Conservation (phyloP, 2,329 filamentous ascomycete genomes). For the Neofusicoccum sp. region DNA sequence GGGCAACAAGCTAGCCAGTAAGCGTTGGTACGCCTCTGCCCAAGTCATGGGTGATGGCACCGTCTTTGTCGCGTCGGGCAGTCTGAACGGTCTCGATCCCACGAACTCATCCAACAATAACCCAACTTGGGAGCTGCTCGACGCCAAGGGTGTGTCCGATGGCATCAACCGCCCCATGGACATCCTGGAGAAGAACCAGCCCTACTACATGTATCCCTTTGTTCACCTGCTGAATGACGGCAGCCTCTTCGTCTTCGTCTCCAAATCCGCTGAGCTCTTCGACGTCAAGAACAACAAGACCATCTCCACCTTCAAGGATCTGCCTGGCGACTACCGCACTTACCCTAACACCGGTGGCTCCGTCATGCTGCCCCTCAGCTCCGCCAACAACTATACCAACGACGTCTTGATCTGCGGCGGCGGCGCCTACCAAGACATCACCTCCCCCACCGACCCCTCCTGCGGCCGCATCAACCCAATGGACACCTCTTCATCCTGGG, state of each 20-base stretch:
- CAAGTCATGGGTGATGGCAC: constrained; percentile 58
- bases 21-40: constrained; percentile 61
- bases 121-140: constrained; percentile 62
- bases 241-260: constrained; percentile 55
- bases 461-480: constrained; percentile 58
- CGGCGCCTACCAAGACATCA: constrained; percentile 59
- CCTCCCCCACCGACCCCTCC: constrained; percentile 57
- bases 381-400: constrained; percentile 51
- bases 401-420: constrained; percentile 60
- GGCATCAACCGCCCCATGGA: constrained; percentile 52
- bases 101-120: constrained; percentile 58
- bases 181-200: constrained; percentile 57
- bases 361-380: constrained; percentile 55
- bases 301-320: constrained; percentile 49
- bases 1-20: constrained; percentile 53
- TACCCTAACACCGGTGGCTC: constrained; percentile 62
- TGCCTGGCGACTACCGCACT: constrained; percentile 57
- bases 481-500: constrained; percentile 49
- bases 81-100: constrained; percentile 58
- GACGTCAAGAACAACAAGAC: constrained; percentile 48
- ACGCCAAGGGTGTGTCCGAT: constrained; percentile 45
- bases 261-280: constrained; percentile 58
- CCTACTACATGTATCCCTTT: constrained; percentile 66
- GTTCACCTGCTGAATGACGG: constrained; percentile 59
- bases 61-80: constrained; percentile 61